Evolutionary conservation across 352 stramenopile genomes (phyloP).

Genomic region (Pythium diclinum): DNA sequence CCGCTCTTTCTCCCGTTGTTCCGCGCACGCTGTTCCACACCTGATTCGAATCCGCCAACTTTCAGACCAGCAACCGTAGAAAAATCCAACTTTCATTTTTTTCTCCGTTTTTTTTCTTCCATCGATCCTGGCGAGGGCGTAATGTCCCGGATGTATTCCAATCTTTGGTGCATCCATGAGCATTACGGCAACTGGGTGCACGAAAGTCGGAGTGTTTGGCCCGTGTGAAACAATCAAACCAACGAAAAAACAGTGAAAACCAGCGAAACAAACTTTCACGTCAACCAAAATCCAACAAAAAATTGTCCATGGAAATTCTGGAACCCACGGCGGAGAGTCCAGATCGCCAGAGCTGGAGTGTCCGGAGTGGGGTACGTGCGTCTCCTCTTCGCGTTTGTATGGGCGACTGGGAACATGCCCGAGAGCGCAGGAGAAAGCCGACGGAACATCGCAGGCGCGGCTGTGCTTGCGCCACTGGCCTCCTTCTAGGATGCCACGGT

Average conservation of each 20-base stretch:
- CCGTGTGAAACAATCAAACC: not conserved
- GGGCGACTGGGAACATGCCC: not conserved
- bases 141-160: not conserved
- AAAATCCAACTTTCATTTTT: not conserved
- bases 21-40: not conserved
- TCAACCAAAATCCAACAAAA: constrained; percentile 9
- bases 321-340: not conserved
- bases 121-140: constrained; percentile 6
- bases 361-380: constrained; percentile 23
- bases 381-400: constrained; percentile 22
- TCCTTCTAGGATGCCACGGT: not conserved
- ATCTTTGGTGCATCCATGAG: not conserved
- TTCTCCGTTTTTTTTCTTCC: not conserved
- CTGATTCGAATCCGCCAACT: constrained; percentile 1
- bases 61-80: constrained; percentile 1
- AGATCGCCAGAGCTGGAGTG: not conserved
- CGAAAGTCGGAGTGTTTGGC: not conserved
- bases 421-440: not conserved
- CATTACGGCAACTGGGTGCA: not conserved
- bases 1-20: constrained; percentile 2
- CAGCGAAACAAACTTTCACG: not conserved
- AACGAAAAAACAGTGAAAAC: not conserved
- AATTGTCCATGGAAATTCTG: constrained; percentile 23
- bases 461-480: constrained; percentile 6
- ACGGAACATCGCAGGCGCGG: constrained; percentile 15